Percentiles rank a stretch among this genome's conserved stretches.
phyloP scores from a whole-genome alignment of 345 rosid genomes.

The Tarenaya hassleriana region DNA sequence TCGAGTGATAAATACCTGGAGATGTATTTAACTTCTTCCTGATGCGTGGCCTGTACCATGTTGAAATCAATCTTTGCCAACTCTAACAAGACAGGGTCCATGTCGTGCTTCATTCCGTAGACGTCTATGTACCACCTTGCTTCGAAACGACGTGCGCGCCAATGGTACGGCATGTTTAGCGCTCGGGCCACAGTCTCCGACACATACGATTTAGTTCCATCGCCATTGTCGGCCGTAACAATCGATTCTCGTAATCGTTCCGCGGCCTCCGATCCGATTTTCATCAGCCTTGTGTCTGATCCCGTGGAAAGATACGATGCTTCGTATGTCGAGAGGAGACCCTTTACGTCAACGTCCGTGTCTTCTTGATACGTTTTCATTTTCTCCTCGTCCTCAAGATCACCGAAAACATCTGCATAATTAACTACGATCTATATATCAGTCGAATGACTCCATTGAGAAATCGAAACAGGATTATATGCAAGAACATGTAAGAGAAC shows the following conservation, averaged over 20 bases:
- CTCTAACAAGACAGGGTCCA: conserved; percentile 25
- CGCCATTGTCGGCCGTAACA: not conserved
- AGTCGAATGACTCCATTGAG: not conserved
- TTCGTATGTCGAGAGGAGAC: conserved; percentile 33
- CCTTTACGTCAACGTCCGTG: conserved; percentile 24
- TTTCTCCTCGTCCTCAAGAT: conserved; percentile 6
- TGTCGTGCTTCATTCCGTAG: conserved; percentile 20
- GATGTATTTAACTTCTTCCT: conserved; percentile 29
- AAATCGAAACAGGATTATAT: not conserved
- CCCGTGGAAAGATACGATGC: conserved; percentile 27
- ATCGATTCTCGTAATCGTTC: conserved; percentile 24
- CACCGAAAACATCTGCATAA: conserved; percentile 25
- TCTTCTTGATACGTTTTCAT: conserved; percentile 14
- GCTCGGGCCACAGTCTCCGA: conserved; percentile 27
- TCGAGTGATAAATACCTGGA: too few relatives aligned
- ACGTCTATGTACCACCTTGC: conserved; percentile 33
- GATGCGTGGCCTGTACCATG: conserved; percentile 28
- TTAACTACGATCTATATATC: too few relatives aligned
- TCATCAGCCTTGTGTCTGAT: conserved; percentile 25
- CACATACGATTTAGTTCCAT: conserved; percentile 11
- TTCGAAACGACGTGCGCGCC: conserved; percentile 30
- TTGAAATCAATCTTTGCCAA: conserved; percentile 34
- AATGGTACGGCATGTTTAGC: conserved; percentile 34
- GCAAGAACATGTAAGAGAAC: not conserved
- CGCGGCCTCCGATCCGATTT: conserved; percentile 20